Base-by-base conservation (phyloP, 1,139 yeast genomes). In the Kodamaea anthophila region DNA sequence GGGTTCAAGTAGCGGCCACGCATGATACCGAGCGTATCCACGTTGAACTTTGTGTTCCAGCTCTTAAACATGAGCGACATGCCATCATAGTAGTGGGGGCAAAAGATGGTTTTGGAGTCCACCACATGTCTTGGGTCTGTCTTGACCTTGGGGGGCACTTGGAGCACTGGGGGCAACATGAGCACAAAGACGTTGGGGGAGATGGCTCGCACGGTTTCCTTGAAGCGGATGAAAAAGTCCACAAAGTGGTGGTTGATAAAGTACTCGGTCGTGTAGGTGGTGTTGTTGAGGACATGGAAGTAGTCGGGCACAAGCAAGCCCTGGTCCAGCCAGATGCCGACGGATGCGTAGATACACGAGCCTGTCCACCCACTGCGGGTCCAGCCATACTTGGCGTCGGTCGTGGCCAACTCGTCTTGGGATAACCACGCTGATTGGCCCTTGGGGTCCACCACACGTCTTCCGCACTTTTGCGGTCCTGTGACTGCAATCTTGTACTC, bases 51-150 rank as follows among this genome's bases (percentile, higher is more conserved):
- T 21, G 70, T 60, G 45, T 80, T 82, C 94, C 94, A 84, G 9
- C 80, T 71, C 53, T 86, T 86, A 52, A 84, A 81, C 91, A 88
- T 79, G 16, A 91, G 58, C 2, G 96, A 83, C 74, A 88, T 70
- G 0, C 97, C 97, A 52, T 88, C 97, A 47, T 88, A 88, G 49
- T 79, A 88, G 55, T 88, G 97, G 2, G 94, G 93, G 18, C 94
- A 76, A 43, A 78, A 80, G 0, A 83, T 76, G 0, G 88, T 79
- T 36, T 69, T 72, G 2, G 61, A 51, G 45, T 85, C 94, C 13
- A 85, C 55, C 23, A 77, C 53, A 3, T 63, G 45, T 7, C 66
- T 48, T 1, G 56, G 55, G 13, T 82, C 70, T 5, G 66, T 65
- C 38, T 65, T 68, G 33, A 86, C 55, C 7, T 56, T 52, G 1